These are phyloP conservation scores for Exophiala mesophila DNA, from an alignment of 2,329 filamentous ascomycete genomes.

Conservation along the genomic window DNA sequence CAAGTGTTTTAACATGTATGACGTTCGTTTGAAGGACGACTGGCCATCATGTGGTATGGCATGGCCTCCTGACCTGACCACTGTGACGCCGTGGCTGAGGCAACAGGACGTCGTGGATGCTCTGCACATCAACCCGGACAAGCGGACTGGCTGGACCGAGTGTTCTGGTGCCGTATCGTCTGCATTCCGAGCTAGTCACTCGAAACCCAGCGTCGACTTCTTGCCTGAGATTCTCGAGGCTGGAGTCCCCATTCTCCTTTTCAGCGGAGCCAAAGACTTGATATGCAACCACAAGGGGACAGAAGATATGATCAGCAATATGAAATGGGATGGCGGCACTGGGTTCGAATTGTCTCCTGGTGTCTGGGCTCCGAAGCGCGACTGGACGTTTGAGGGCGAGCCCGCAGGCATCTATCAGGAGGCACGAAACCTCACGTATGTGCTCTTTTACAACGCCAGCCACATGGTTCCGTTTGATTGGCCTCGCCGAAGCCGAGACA, in stretches of 20 bases:
- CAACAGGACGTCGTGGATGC: slow-evolving; percentile 72
- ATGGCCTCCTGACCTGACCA: slow-evolving; percentile 82
- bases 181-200: slow-evolving; percentile 66
- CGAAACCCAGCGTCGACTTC: slow-evolving; percentile 66
- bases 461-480: slow-evolving; percentile 99
- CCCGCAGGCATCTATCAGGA: slow-evolving; percentile 88
- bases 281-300: slow-evolving; percentile 98
- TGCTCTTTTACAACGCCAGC: slow-evolving; percentile 89
- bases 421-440: slow-evolving; percentile 90
- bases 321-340: slow-evolving; percentile 86
- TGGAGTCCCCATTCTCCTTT: slow-evolving; percentile 70
- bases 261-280: slow-evolving; percentile 87
- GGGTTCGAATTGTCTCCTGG: slow-evolving; percentile 86
- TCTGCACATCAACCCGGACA: slow-evolving; percentile 75
- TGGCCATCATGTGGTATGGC: slow-evolving; percentile 91
- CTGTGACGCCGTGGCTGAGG: slow-evolving; percentile 78
- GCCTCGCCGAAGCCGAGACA: slow-evolving; percentile 79
- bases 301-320: slow-evolving; percentile 80
- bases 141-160: slow-evolving; percentile 84
- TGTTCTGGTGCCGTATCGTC: slow-evolving; percentile 74
- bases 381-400: slow-evolving; percentile 91
- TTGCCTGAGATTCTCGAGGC: slow-evolving; percentile 74
- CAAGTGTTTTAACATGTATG: slow-evolving; percentile 92
- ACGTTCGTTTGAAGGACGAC: slow-evolving; percentile 75
- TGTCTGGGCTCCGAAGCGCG: slow-evolving; percentile 82